Conservation (phyloP, 371 early-diverging fungal genomes). For the Entomophthora muscae region DNA sequence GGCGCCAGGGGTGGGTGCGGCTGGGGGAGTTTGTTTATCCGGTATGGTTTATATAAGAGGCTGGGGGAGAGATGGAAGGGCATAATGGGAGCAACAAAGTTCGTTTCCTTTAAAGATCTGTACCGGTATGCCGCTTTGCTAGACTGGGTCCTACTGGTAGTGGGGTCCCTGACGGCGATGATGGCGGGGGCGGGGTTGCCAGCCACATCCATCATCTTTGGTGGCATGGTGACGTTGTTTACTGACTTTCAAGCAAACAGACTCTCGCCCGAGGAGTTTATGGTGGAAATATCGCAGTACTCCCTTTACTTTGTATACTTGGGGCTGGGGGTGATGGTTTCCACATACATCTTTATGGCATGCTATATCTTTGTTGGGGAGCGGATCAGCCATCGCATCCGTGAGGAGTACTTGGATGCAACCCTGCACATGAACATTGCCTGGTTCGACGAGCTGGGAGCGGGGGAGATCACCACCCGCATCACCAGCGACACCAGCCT, state of each 20-base stretch:
- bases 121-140: constrained; percentile 42
- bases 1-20: too few species aligned
- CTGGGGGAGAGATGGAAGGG: not conserved
- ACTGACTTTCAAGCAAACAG: not conserved
- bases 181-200: constrained; percentile 22
- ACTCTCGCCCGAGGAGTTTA: not conserved
- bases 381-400: constrained; percentile 35
- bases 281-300: constrained; percentile 2
- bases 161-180: constrained; percentile 18
- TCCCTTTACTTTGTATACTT: constrained; percentile 39
- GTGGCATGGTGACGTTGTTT: constrained; percentile 10
- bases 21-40: not conserved
- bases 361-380: constrained; percentile 31
- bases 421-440: constrained; percentile 77
- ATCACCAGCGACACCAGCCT: constrained; percentile 61
- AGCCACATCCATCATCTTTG: constrained; percentile 19
- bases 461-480: constrained; percentile 52
- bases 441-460: constrained; percentile 69
- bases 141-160: constrained; percentile 24
- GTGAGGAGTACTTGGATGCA: constrained; percentile 36
- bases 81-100: not conserved
- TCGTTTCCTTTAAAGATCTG: constrained; percentile 17
- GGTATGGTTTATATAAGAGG: not conserved
- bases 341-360: constrained; percentile 21
- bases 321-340: constrained; percentile 28